A percentile compares a stretch with the other conserved stretches of the same genome.
Evolutionary conservation across 148 eudicot genomes (phyloP).

Genomic region (Talinum fruticosum): DNA sequence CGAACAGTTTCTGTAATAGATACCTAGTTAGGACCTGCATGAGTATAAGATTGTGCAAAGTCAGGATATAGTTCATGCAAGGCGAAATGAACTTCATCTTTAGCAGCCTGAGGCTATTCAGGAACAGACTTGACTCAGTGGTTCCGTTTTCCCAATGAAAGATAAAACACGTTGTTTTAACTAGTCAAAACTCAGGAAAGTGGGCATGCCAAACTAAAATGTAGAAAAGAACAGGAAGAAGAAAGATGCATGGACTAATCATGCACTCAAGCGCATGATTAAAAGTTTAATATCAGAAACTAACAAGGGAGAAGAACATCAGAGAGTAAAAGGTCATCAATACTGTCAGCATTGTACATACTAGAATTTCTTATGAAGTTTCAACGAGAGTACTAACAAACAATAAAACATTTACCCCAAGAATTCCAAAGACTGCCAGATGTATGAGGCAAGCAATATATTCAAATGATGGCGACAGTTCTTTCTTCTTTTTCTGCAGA

Average conservation of each 20-base stretch:
- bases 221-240: neutral
- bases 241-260: neutral
- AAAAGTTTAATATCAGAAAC: neutral
- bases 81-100: neutral
- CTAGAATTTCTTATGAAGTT: neutral
- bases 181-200: neutral
- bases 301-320: neutral
- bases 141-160: too few relatives aligned
- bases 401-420: slow-evolving; percentile 47
- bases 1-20: slow-evolving; percentile 69
- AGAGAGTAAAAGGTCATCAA: too few relatives aligned
- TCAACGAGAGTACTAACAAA: slow-evolving; percentile 3
- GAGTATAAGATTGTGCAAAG: neutral
- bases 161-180: too few relatives aligned
- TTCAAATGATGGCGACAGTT: slow-evolving; percentile 41
- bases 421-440: slow-evolving; percentile 68
- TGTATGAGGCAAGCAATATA: slow-evolving; percentile 53
- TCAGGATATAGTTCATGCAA: neutral
- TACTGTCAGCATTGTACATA: neutral
- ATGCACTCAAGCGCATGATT: neutral
- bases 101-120: too few relatives aligned
- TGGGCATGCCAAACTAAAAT: neutral
- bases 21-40: slow-evolving; percentile 65
- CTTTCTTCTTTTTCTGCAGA: slow-evolving; percentile 44
- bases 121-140: too few relatives aligned